Percentiles rank a stretch among this genome's conserved stretches.
Conservation (phyloP, 495 filamentous ascomycete genomes). For the Pyrenopolyporus hunteri region DNA sequence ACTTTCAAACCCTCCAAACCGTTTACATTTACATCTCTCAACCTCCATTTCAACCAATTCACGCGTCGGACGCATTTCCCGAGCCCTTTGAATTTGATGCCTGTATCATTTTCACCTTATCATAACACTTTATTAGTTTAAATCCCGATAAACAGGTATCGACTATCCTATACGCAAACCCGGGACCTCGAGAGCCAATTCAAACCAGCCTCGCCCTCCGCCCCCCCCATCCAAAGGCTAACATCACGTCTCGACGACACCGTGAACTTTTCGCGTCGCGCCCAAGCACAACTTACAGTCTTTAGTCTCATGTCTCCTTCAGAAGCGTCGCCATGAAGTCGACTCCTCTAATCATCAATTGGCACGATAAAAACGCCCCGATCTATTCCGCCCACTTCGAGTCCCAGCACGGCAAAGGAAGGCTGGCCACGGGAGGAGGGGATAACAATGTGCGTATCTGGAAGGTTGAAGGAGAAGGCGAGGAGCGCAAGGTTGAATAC, state of each 20-base stretch:
- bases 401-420: conserved; percentile 81
- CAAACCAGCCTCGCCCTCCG: conserved; percentile 18
- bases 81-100: neutral
- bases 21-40: conserved; percentile 6
- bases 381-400: conserved; percentile 98
- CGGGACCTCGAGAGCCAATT: conserved; percentile 13
- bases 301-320: conserved; percentile 31
- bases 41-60: conserved; percentile 3
- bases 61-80: neutral
- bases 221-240: neutral
- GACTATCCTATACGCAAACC: too few species aligned
- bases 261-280: neutral
- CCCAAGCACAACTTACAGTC: conserved; percentile 7
- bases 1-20: conserved; percentile 20
- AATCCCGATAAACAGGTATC: too few species aligned
- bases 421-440: conserved; percentile 91
- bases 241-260: neutral
- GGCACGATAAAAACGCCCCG: conserved; percentile 93
- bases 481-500: conserved; percentile 86
- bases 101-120: neutral
- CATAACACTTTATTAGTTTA: too few species aligned
- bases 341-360: conserved; percentile 87
- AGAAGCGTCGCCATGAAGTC: conserved; percentile 75
- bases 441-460: conserved; percentile 98
- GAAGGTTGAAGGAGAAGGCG: conserved; percentile 86